Percentiles rank a stretch among this genome's conserved stretches.
phyloP scores from a whole-genome alignment of 2,329 filamentous ascomycete species.

The Diaporthe sp. region DNA sequence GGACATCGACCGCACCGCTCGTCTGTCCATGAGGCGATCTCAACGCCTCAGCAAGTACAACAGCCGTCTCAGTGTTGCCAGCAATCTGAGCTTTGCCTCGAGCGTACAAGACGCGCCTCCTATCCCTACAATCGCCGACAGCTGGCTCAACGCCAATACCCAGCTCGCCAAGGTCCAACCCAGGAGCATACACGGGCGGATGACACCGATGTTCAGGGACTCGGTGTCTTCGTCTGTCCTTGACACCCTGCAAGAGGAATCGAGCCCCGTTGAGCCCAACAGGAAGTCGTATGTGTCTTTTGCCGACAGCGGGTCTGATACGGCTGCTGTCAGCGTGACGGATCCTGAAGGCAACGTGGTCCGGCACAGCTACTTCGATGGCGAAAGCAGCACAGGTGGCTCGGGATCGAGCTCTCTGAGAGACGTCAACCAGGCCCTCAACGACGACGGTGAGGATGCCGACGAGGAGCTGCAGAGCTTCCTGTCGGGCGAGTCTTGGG shows the following conservation, averaged over 20 bases:
- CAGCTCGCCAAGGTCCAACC: conserved; percentile 64
- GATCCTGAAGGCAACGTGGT: conserved; percentile 80
- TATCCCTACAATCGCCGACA: conserved; percentile 94
- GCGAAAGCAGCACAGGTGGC: conserved; percentile 72
- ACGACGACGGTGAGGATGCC: conserved; percentile 90
- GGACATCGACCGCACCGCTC: conserved; percentile 95
- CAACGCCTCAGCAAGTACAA: conserved; percentile 92
- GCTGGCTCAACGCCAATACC: conserved; percentile 79
- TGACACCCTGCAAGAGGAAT: conserved; percentile 89
- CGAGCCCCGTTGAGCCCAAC: conserved; percentile 85
- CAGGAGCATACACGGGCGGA: conserved; percentile 57
- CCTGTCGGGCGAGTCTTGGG: conserved; percentile 92
- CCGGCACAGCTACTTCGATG: conserved; percentile 87
- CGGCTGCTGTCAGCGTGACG: conserved; percentile 76
- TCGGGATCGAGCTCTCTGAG: conserved; percentile 79
- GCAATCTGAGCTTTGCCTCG: conserved; percentile 92
- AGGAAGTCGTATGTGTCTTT: conserved; percentile 97
- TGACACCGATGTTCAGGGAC: conserved; percentile 79
- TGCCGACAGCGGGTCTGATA: conserved; percentile 80
- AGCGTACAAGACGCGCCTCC: conserved; percentile 94
- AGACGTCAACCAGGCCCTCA: conserved; percentile 86
- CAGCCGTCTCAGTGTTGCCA: conserved; percentile 92
- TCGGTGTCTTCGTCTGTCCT: conserved; percentile 91
- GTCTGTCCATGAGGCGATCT: conserved; percentile 90
- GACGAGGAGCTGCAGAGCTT: conserved; percentile 93